Conservation (phyloP, 805 yeast species). For the Saccharomycopsis sp. region DNA sequence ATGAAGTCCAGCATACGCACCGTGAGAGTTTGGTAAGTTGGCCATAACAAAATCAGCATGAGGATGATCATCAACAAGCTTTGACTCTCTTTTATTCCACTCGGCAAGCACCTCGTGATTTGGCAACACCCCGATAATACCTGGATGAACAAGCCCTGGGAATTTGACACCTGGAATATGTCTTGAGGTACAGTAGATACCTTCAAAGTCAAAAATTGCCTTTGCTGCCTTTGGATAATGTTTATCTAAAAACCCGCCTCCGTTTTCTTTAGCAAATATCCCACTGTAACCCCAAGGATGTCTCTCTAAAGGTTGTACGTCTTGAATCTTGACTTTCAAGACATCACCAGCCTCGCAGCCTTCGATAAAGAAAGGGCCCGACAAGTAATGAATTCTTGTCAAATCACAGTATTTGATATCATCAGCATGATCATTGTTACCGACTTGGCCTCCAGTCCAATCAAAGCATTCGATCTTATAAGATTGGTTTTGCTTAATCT, state of each 20-base stretch:
- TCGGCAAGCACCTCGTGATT: slow-evolving; percentile 35
- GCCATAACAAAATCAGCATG: slow-evolving; percentile 35
- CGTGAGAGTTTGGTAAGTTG: slow-evolving; percentile 32
- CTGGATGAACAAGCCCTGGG: slow-evolving; percentile 47
- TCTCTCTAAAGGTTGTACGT: slow-evolving; percentile 45
- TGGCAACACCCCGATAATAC: slow-evolving; percentile 47
- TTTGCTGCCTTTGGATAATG: slow-evolving; percentile 47
- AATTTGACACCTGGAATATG: slow-evolving; percentile 45
- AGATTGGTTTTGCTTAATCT: slow-evolving; percentile 37
- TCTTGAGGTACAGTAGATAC: slow-evolving; percentile 42
- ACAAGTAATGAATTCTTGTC: slow-evolving; percentile 40
- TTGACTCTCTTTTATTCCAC: slow-evolving; percentile 41
- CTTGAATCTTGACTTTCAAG: slow-evolving; percentile 43
- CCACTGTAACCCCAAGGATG: slow-evolving; percentile 52
- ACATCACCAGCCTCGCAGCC: slow-evolving; percentile 44
- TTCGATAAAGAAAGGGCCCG: slow-evolving; percentile 42
- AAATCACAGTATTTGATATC: slow-evolving; percentile 41
- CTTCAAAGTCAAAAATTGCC: slow-evolving; percentile 48
- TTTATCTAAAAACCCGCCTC: slow-evolving; percentile 45
- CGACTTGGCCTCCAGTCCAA: slow-evolving; percentile 49
- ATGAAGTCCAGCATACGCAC: slow-evolving; percentile 36
- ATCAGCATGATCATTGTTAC: slow-evolving; percentile 42
- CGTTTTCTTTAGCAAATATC: slow-evolving; percentile 41
- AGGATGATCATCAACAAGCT: slow-evolving; percentile 31
- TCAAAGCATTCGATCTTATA: slow-evolving; percentile 46